Conservation (phyloP, 495 filamentous ascomycete genomes). For the Friedmanniomyces endolithicus region DNA sequence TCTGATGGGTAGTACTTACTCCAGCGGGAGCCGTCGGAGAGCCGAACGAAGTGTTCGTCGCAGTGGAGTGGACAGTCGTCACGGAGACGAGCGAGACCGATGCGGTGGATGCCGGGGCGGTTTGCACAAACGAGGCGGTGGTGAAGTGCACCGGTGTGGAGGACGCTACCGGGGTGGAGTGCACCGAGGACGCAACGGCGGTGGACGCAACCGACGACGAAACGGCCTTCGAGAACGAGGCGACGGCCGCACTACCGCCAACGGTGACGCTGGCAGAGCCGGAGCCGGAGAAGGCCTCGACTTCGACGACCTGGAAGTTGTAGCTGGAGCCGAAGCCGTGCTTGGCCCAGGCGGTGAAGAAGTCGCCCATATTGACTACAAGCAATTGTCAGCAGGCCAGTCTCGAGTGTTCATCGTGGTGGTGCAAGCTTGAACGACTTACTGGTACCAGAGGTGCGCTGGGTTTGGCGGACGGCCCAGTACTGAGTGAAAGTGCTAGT, state of each 20-base stretch:
- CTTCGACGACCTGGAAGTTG: constrained; percentile 15
- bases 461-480: constrained; percentile 7
- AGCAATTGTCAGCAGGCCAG: not conserved
- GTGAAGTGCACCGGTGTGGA: not conserved
- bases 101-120: not conserved
- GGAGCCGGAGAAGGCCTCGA: constrained; percentile 9
- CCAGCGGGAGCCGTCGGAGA: not conserved
- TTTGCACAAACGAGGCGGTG: not conserved
- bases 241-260: constrained; percentile 1
- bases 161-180: not conserved
- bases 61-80: too few relatives aligned
- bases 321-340: constrained; percentile 5
- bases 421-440: too few relatives aligned
- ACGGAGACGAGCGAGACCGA: too few relatives aligned
- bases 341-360: constrained; percentile 10
- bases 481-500: constrained; percentile 14
- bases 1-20: not conserved
- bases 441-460: constrained; percentile 12
- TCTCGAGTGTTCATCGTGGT: not conserved
- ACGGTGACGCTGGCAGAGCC: constrained; percentile 9
- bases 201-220: not conserved
- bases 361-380: not conserved
- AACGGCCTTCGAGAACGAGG: not conserved
- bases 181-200: not conserved
- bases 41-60: not conserved